A percentile compares a stretch with the other conserved stretches of the same genome.
phyloP scores from a whole-genome alignment of 2,329 filamentous ascomycete species.

The Verticillium alfalfae region DNA sequence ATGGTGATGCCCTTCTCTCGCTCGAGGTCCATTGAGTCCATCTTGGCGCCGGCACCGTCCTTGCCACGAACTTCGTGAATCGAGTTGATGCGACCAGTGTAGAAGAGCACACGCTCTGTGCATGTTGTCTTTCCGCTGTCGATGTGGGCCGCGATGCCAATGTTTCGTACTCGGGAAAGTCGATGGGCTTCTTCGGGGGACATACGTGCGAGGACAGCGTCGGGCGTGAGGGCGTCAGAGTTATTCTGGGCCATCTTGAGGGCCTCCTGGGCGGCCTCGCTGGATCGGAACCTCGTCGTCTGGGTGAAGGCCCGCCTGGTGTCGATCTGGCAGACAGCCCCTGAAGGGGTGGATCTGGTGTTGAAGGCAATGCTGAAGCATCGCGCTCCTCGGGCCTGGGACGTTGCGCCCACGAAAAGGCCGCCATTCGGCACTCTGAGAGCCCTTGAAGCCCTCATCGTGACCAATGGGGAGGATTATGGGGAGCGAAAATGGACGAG shows the following conservation, averaged over 20 bases:
- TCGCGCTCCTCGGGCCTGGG: slow-evolving; percentile 18
- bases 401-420: slow-evolving; percentile 23
- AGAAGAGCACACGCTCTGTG: slow-evolving; percentile 95
- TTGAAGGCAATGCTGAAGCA: slow-evolving; percentile 20
- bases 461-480: slow-evolving; percentile 12
- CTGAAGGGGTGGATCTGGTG: slow-evolving; percentile 6
- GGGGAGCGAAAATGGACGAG: slow-evolving; percentile 1
- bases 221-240: slow-evolving; percentile 44
- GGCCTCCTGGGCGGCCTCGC: slow-evolving; percentile 33
- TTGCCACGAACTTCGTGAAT: slow-evolving; percentile 97
- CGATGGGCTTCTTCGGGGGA: slow-evolving; percentile 72
- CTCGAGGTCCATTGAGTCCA: slow-evolving; percentile 99
- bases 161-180: slow-evolving; percentile 82
- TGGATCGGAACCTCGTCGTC: slow-evolving; percentile 18
- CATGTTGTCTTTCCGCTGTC: slow-evolving; percentile 97
- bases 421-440: slow-evolving; percentile 35
- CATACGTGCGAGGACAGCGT: slow-evolving; percentile 71
- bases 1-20: slow-evolving; percentile 99
- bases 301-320: slow-evolving; percentile 25
- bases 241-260: slow-evolving; percentile 51
- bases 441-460: slow-evolving; percentile 32
- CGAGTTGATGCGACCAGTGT: slow-evolving; percentile 91
- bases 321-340: neutral
- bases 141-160: slow-evolving; percentile 98
- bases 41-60: slow-evolving; percentile 94